Conservation (phyloP, 1,139 yeast genomes). For the Protomyces inundatus region DNA sequence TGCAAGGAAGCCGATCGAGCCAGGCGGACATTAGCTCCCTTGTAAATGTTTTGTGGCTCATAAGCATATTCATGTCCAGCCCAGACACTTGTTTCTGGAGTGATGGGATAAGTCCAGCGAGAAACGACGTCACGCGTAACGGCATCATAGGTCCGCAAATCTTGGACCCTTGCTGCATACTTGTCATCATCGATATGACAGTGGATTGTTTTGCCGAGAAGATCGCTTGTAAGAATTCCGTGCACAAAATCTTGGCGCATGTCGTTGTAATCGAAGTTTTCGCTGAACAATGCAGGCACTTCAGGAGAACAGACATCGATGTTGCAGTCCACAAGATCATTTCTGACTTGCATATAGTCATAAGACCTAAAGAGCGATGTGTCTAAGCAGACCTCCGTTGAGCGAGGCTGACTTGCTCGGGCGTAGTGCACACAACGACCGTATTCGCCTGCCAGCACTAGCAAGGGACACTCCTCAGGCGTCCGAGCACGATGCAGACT, state of each 20-base stretch:
- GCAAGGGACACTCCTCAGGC: constrained; percentile 71
- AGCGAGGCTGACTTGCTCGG: constrained; percentile 37
- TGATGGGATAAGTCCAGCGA: constrained; percentile 88
- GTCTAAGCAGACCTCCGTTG: constrained; percentile 56
- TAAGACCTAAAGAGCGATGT: constrained; percentile 70
- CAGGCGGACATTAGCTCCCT: constrained; percentile 68
- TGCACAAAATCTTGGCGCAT: constrained; percentile 81
- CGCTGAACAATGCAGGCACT: constrained; percentile 93
- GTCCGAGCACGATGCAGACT: constrained; percentile 75
- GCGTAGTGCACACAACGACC: constrained; percentile 80
- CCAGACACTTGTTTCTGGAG: constrained; percentile 75
- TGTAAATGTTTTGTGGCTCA: constrained; percentile 79
- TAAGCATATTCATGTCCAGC: constrained; percentile 68
- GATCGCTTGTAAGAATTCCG: constrained; percentile 86
- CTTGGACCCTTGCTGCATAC: constrained; percentile 90
- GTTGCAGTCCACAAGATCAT: constrained; percentile 92
- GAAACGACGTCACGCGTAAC: constrained; percentile 78
- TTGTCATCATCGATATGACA: constrained; percentile 70
- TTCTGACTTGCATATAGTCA: constrained; percentile 72
- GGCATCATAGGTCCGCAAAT: constrained; percentile 88
- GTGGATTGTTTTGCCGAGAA: constrained; percentile 83
- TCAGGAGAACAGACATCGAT: constrained; percentile 92
- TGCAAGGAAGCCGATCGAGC: constrained; percentile 96
- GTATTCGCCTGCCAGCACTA: constrained; percentile 67
- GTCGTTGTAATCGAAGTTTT: constrained; percentile 87